Base-by-base conservation (phyloP, 1,284 basidiomycete genomes). In the Schizophyllum commune region DNA sequence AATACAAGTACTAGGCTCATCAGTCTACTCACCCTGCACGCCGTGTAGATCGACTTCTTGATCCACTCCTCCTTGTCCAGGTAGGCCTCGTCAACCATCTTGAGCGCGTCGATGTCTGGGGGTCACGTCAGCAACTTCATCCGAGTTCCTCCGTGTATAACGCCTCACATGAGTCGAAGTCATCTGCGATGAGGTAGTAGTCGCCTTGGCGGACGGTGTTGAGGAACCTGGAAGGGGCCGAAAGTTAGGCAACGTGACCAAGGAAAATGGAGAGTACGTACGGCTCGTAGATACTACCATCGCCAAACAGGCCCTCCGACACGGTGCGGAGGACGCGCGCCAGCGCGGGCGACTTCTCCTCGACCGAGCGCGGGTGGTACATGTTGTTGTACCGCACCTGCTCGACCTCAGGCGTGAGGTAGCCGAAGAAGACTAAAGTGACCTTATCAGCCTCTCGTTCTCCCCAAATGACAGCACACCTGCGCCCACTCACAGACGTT, bases 41-140 rank as follows among this genome's bases (percentile, higher is more conserved):
- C 84, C 4, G 92, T 94, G 58, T 83, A 75, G 72, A 96, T 95
- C 32, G 89, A 90, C 79, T 95, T 96, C 78, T 92, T 92, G 74
- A 88, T 83, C 95, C 95, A 97, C 67, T 89, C 89, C 0, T 85
- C 83, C 62, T 82, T 85, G 70, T 95, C 87, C 47, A 79, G 76
- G 76, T 92, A 96, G 1, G 91, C 89, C 68, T 91, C 84, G 69
- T 97, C 94, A 51, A 96, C 91, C 80, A 96, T 88, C 61, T 76
- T 77, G 62, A 94, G 80, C 8, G 94, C 93, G 62, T 85, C 82
- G 63, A 96, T 83, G 73, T 92, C 88, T 89, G 67, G 52, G 61
- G 1, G 60, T 59, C 32, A 57, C 20, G 39, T 65, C 47, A 57
- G 32, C 54, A 34, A 21, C 22, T 4, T 13, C 19, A 55, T 27